phyloP scores from a whole-genome alignment of 192 early-diverging fungal species.

The Rhizophlyctis rosea region DNA sequence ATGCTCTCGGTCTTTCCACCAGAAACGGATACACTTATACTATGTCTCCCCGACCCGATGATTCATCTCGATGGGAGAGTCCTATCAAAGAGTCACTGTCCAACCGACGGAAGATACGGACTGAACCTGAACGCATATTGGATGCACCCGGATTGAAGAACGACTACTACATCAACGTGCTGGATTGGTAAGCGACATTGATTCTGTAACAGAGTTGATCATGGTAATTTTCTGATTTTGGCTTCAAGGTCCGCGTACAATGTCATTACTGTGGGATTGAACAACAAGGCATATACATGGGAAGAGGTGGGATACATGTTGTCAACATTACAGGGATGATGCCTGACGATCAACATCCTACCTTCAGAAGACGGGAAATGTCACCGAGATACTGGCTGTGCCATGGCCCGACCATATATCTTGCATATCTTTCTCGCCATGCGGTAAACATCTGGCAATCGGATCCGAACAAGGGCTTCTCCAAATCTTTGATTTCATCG shows the following conservation, averaged over 20 bases:
- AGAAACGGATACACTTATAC: too few species aligned
- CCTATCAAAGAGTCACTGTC: too few species aligned
- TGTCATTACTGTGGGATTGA: conserved; percentile 47
- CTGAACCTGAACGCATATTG: conserved; percentile 80
- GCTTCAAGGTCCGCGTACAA: conserved; percentile 29
- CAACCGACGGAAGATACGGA: too few species aligned
- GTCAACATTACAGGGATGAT: background rate
- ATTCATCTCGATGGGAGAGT: too few species aligned
- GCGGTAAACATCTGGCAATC: conserved; percentile 48
- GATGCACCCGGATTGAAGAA: conserved; percentile 80
- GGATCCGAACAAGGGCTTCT: conserved; percentile 48
- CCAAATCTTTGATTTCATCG: conserved; percentile 13
- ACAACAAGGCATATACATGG: conserved; percentile 50
- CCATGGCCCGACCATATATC: conserved; percentile 32
- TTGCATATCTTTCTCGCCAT: conserved; percentile 38
- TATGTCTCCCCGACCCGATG: too few species aligned
- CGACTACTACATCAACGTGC: conserved; percentile 47
- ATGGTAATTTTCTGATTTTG: background rate
- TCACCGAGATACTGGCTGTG: conserved; percentile 42
- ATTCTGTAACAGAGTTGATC: background rate
- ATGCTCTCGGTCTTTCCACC: too few species aligned
- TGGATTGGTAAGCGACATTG: conserved; percentile 41
- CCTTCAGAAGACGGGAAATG: conserved; percentile 28
- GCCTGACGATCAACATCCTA: background rate
- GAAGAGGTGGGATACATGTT: conserved; percentile 29